Percentiles rank a stretch among this genome's conserved stretches.
Evolutionary conservation across 1,139 yeast species (phyloP).

Genomic region (Kodamaea suecica): DNA sequence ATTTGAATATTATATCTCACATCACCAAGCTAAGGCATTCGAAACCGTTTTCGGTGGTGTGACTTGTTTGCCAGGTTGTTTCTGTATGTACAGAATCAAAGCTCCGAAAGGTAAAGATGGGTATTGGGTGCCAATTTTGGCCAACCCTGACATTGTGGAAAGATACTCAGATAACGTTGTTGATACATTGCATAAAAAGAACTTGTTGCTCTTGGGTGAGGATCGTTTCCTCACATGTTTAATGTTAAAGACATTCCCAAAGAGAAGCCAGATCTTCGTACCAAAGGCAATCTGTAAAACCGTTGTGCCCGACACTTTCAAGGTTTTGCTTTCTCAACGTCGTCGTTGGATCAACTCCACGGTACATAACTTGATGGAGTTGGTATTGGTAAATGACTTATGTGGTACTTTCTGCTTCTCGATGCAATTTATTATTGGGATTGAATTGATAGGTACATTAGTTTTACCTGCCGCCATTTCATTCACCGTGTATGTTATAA

Average conservation of each 20-base stretch:
- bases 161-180: slow-evolving; percentile 88
- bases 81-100: slow-evolving; percentile 92
- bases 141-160: slow-evolving; percentile 96
- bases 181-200: slow-evolving; percentile 85
- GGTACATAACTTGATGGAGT: slow-evolving; percentile 90
- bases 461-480: slow-evolving; percentile 91
- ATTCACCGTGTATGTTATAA: slow-evolving; percentile 79
- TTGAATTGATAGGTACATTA: slow-evolving; percentile 86
- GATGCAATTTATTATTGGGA: slow-evolving; percentile 89
- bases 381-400: slow-evolving; percentile 80
- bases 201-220: slow-evolving; percentile 85
- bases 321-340: slow-evolving; percentile 84
- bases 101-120: slow-evolving; percentile 90
- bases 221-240: slow-evolving; percentile 86
- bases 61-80: slow-evolving; percentile 97
- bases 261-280: slow-evolving; percentile 86
- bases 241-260: slow-evolving; percentile 92
- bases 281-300: slow-evolving; percentile 97
- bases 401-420: slow-evolving; percentile 98
- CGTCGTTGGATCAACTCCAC: slow-evolving; percentile 99
- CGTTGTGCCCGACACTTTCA: slow-evolving; percentile 79
- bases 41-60: slow-evolving; percentile 97
- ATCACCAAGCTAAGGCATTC: slow-evolving; percentile 94
- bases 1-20: slow-evolving; percentile 92
- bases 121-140: slow-evolving; percentile 93